Evolutionary conservation across 495 filamentous ascomycete genomes (phyloP), one percentile per base, ranked within the genome.

Genomic region (Sabuloglossum arenarium): DNA sequence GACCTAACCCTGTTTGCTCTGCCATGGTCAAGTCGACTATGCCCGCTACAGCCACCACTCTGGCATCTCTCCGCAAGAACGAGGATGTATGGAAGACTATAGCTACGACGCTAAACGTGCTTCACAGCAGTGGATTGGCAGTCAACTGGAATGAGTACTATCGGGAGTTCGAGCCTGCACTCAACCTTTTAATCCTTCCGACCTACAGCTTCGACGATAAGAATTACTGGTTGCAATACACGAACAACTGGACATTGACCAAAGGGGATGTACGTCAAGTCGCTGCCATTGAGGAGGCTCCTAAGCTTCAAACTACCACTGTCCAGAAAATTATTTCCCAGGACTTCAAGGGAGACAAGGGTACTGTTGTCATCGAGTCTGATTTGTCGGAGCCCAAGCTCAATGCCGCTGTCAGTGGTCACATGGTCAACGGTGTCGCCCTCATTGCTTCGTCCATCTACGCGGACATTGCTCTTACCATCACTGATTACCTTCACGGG

Each of bases 171-270:
- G 65, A 66, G 46, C 60, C 70, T 9, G 75, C 70, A 19, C 77
- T 79, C 39, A 72, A 76, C 31, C 72, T 88, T 12, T 67, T 91
- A 1, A 68, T 76, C 16, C 74, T 91, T 2, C 87, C 87, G 19
- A 67, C 76, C 3, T 94, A 94, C 62, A 77, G 75, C 10, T 94
- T 81, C 69, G 84, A 91, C 57, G 67, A 80, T 31, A 89, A 88
- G 72, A 80, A 84, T 60, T 87, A 88, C 66, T 91, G 87, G 87
- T 76, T 89, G 23, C 73, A 80, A 12, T 89, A 89, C 65, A 73
- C 71, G 14, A 79, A 84, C 57, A 69, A 77, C 59, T 78, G 73
- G 66, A 73, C 64, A 30, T 62, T 78, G 24, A 60, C 61, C 10
- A 76, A 75, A 59, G 71, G 72, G 42, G 67, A 71, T 39, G 64